Percentiles rank a stretch among this genome's conserved stretches.
phyloP scores from a whole-genome alignment of 176 grass and related monocot genomes.

The Avena insularis region DNA sequence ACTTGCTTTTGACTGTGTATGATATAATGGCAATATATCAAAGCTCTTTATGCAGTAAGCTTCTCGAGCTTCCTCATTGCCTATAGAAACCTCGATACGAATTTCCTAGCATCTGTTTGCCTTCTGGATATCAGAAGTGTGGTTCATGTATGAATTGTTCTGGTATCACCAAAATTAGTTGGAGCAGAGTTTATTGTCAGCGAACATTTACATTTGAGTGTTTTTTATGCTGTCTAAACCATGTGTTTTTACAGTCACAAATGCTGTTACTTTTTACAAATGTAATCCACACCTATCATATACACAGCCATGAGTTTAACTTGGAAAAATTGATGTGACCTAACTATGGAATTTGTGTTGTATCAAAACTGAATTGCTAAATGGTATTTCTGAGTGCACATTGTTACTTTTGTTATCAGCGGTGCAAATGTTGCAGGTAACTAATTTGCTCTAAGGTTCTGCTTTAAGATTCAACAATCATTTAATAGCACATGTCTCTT shows the following conservation, averaged over 20 bases:
- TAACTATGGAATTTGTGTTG: background rate
- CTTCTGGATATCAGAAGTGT: slow-evolving; percentile 15
- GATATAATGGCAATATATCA: slow-evolving; percentile 4
- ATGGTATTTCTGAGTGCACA: background rate
- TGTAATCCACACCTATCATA: background rate
- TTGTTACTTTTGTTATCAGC: background rate
- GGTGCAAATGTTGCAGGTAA: background rate
- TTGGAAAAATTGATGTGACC: background rate
- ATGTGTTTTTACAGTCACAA: background rate
- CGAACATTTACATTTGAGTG: background rate
- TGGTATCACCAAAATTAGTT: background rate
- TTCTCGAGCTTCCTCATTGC: slow-evolving; percentile 26
- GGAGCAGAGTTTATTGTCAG: background rate
- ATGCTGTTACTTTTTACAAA: background rate
- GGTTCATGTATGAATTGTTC: slow-evolving; percentile 13
- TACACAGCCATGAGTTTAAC: background rate
- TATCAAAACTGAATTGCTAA: background rate
- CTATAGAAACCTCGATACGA: background rate
- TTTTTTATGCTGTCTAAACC: slow-evolving; percentile 4
- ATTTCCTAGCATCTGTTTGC: slow-evolving; percentile 22
- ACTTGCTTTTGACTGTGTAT: background rate
- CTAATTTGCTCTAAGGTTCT: background rate
- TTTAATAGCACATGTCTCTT: background rate
- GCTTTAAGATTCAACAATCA: slow-evolving; percentile 26
- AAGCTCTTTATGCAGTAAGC: background rate